phyloP scores from a whole-genome alignment of 805 yeast genomes.

The Blastobotrys parvus region DNA sequence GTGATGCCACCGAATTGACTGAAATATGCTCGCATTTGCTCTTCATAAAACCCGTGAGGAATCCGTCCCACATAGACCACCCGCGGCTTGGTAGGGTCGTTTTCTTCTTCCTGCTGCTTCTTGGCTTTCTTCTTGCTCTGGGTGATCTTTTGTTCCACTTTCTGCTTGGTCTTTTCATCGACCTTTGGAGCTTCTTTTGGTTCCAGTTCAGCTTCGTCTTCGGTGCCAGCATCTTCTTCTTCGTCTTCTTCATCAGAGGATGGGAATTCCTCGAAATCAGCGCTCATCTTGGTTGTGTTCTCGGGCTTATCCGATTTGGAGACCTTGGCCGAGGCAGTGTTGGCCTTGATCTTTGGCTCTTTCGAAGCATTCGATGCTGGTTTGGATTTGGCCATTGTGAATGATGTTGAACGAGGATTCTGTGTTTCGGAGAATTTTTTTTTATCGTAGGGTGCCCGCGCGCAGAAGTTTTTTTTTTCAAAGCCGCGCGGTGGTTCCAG shows the following conservation, averaged over 20 bases:
- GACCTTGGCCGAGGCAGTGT: constrained; percentile 5
- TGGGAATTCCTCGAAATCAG: constrained; percentile 14
- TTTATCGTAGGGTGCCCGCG: too few species aligned
- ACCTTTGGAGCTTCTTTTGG: constrained; percentile 9
- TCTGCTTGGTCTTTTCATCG: constrained; percentile 9
- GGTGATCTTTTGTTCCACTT: constrained; percentile 3
- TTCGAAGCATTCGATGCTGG: too few species aligned
- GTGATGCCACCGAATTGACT: constrained; percentile 82
- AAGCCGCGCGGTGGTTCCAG: too few species aligned
- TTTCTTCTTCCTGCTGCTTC: constrained; percentile 16
- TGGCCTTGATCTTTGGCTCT: constrained; percentile 5
- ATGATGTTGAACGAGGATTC: too few species aligned
- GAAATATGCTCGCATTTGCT: constrained; percentile 62
- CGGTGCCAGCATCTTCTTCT: constrained; percentile 19
- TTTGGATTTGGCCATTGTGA: too few species aligned
- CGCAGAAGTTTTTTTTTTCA: too few species aligned
- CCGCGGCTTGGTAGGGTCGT: constrained; percentile 31
- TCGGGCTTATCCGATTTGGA: constrained; percentile 9
- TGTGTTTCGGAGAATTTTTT: too few species aligned
- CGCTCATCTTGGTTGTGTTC: background rate
- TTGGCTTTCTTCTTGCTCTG: constrained; percentile 14
- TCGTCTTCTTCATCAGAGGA: constrained; percentile 18
- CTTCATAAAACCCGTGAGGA: constrained; percentile 88
- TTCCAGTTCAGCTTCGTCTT: constrained; percentile 22
- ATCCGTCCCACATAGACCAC: constrained; percentile 85